Percentiles rank a stretch among this genome's conserved stretches.
Conservation (phyloP, 2,329 filamentous ascomycete species). For the Metarhizium brunneum region DNA sequence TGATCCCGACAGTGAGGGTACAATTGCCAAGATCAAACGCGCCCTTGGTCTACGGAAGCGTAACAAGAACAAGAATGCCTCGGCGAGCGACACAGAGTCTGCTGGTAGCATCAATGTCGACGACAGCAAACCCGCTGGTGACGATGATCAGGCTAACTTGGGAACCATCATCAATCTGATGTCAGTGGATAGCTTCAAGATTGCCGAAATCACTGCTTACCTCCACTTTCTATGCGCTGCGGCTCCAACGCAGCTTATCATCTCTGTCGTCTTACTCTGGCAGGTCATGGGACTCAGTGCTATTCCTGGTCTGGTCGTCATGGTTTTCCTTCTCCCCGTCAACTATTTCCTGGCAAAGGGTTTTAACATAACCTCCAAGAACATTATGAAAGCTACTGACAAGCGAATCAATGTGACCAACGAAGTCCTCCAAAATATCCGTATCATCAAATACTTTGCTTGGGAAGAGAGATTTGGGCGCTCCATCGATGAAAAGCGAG, state of each 20-base stretch:
- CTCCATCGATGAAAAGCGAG: slow-evolving; percentile 82
- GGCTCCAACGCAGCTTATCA: slow-evolving; percentile 77
- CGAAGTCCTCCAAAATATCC: slow-evolving; percentile 92
- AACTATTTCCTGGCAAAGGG: slow-evolving; percentile 83
- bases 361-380: slow-evolving; percentile 80
- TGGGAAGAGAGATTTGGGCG: slow-evolving; percentile 90
- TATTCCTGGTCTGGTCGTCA: slow-evolving; percentile 84
- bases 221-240: slow-evolving; percentile 92
- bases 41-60: slow-evolving; percentile 54
- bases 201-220: slow-evolving; percentile 89
- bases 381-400: slow-evolving; percentile 87
- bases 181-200: slow-evolving; percentile 99
- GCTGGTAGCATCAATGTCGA: slow-evolving; percentile 26
- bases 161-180: slow-evolving; percentile 99
- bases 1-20: slow-evolving; percentile 25
- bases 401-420: slow-evolving; percentile 95
- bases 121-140: slow-evolving; percentile 23
- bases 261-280: slow-evolving; percentile 77
- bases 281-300: slow-evolving; percentile 86
- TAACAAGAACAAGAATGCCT: slow-evolving; percentile 33
- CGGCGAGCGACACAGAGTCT: slow-evolving; percentile 23
- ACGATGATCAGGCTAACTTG: slow-evolving; percentile 74
- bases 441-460: slow-evolving; percentile 98
- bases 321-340: slow-evolving; percentile 78
- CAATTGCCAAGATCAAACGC: slow-evolving; percentile 42